These are phyloP conservation scores for Lasiosphaeriaceae sp. DNA, from an alignment of 495 filamentous ascomycete genomes.

Conservation along the genomic window DNA sequence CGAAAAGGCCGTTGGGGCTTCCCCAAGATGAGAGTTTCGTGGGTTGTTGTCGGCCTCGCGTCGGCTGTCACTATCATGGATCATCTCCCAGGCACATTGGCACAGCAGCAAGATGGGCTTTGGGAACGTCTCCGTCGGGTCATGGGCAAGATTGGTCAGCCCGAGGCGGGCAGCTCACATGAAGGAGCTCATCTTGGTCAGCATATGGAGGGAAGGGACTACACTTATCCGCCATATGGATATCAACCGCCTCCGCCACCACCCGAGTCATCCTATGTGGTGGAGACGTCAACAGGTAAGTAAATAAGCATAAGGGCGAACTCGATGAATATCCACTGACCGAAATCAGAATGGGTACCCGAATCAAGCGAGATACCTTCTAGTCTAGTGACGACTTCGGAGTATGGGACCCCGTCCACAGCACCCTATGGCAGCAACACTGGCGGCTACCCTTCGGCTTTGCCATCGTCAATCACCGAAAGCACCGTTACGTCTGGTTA, in stretches of 20 bases:
- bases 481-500: neutral
- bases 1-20: neutral
- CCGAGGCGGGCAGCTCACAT: constrained; percentile 19
- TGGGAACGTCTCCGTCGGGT: constrained; percentile 23
- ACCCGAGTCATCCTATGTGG: constrained; percentile 9
- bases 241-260: constrained; percentile 38
- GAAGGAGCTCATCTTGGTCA: constrained; percentile 18
- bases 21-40: constrained; percentile 35
- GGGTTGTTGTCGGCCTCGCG: constrained; percentile 30
- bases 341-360: constrained; percentile 5
- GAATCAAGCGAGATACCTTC: constrained; percentile 9
- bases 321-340: constrained; percentile 6
- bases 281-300: no score
- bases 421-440: constrained; percentile 3
- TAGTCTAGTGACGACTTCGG: neutral
- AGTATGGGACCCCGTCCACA: constrained; percentile 14
- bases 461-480: constrained; percentile 1
- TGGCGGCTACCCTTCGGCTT: neutral
- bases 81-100: constrained; percentile 22
- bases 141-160: constrained; percentile 11
- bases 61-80: constrained; percentile 32
- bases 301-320: neutral
- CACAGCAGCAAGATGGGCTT: constrained; percentile 24
- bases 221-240: constrained; percentile 41
- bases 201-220: constrained; percentile 25